phyloP scores from a whole-genome alignment of 192 early-diverging fungal species.

The Backusella parvicylindrica region DNA sequence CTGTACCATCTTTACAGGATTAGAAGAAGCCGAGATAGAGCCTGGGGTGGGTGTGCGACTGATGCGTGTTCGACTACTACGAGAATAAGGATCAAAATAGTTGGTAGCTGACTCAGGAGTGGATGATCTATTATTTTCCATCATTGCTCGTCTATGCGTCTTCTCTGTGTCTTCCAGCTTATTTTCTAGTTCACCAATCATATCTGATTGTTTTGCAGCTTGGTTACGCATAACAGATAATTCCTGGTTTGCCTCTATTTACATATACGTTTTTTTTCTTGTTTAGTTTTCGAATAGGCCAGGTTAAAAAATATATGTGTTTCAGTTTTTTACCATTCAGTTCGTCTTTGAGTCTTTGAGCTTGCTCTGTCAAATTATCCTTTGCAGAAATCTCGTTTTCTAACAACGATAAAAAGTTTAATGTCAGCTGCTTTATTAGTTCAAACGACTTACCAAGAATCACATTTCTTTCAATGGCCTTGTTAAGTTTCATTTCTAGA shows the following conservation, averaged over 20 bases:
- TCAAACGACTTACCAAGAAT: constrained; percentile 38
- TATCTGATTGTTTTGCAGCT: constrained; percentile 10
- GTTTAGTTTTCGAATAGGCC: too few relatives aligned
- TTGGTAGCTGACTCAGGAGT: constrained; percentile 13
- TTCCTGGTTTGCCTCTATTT: constrained; percentile 49
- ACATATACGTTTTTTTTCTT: too few relatives aligned
- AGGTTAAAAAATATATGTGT: neutral
- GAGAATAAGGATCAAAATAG: constrained; percentile 27
- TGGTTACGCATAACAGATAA: constrained; percentile 51
- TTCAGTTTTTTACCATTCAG: constrained; percentile 43
- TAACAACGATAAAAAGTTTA: neutral
- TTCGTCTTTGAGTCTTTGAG: constrained; percentile 76
- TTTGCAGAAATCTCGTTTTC: constrained; percentile 66
- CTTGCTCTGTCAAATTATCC: constrained; percentile 64
- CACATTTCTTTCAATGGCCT: constrained; percentile 64
- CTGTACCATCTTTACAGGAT: constrained; percentile 66
- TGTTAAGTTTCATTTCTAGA: constrained; percentile 68
- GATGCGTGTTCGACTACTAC: constrained; percentile 17
- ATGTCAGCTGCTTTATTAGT: neutral
- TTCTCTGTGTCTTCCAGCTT: constrained; percentile 25
- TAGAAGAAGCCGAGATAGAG: constrained; percentile 33
- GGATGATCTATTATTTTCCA: constrained; percentile 16
- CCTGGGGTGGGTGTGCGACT: constrained; percentile 13
- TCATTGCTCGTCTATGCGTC: constrained; percentile 16
- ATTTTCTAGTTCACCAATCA: constrained; percentile 21